Evolutionary conservation across 2,329 filamentous ascomycete species (phyloP).

Genomic region (Boeremia lycopersici): DNA sequence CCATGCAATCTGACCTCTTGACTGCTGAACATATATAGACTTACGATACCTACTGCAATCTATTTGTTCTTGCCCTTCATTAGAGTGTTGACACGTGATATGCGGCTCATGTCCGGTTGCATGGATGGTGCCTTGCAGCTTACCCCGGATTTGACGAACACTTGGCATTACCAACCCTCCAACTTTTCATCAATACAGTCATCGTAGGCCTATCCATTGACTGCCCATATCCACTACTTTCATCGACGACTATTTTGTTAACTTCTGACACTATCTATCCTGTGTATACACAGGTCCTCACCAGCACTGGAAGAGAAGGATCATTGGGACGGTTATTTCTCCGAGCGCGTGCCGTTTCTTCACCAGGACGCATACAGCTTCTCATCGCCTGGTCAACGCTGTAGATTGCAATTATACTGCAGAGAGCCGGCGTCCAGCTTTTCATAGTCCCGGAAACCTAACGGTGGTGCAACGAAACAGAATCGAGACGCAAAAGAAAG

Average conservation of each 20-base stretch:
- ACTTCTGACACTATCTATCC: not conserved
- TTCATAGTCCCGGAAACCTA: too few species aligned
- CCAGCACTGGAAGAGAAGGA: not conserved
- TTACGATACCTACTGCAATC: not conserved
- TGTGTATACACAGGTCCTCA: not conserved
- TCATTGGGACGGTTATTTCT: not conserved
- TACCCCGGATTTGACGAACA: slow-evolving; percentile 21
- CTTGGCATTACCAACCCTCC: slow-evolving; percentile 27
- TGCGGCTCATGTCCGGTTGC: slow-evolving; percentile 21
- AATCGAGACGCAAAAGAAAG: not conserved
- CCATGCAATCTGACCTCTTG: not conserved
- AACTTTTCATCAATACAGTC: slow-evolving; percentile 29
- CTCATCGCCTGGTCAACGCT: not conserved
- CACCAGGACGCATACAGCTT: not conserved
- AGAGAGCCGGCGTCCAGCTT: not conserved
- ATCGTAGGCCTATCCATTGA: slow-evolving; percentile 14
- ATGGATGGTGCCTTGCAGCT: slow-evolving; percentile 24
- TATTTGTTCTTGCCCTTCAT: not conserved
- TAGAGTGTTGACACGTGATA: slow-evolving; percentile 8
- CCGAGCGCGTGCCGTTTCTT: slow-evolving; percentile 2
- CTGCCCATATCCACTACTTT: not conserved
- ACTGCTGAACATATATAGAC: not conserved
- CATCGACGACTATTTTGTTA: not conserved
- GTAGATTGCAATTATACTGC: not conserved
- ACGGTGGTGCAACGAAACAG: not conserved